A percentile compares a stretch with the other conserved stretches of the same genome.
phyloP scores from a whole-genome alignment of 495 filamentous ascomycete genomes.

The Niebla homalea region DNA sequence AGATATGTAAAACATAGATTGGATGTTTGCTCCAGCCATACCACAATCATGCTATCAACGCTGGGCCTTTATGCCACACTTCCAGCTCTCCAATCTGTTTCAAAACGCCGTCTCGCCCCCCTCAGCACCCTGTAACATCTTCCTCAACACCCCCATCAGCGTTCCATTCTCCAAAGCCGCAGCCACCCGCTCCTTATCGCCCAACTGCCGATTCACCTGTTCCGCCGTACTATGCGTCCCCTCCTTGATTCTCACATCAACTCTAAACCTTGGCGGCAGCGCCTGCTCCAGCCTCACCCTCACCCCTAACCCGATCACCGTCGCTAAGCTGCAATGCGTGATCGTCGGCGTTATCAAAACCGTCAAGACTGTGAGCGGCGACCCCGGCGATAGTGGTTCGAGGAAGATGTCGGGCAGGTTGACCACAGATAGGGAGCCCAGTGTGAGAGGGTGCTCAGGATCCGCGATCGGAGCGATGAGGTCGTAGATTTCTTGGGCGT shows the following conservation, averaged over 20 bases:
- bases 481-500: constrained; percentile 95
- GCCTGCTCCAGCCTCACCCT: constrained; percentile 81
- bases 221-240: constrained; percentile 90
- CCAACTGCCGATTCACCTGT: constrained; percentile 89
- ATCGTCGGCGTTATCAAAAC: constrained; percentile 87
- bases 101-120: constrained; percentile 1
- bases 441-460: constrained; percentile 86
- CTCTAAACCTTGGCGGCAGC: constrained; percentile 79
- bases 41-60: no score
- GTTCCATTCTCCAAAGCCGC: constrained; percentile 91
- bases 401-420: constrained; percentile 85
- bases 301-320: constrained; percentile 90
- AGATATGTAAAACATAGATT: no score
- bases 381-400: constrained; percentile 32
- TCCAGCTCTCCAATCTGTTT: neutral
- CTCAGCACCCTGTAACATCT: constrained; percentile 60
- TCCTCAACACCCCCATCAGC: constrained; percentile 71
- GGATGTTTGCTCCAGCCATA: no score
- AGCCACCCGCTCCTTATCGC: constrained; percentile 90
- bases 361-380: constrained; percentile 35
- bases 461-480: constrained; percentile 88
- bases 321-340: constrained; percentile 90
- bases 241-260: constrained; percentile 89
- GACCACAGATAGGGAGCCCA: constrained; percentile 85
- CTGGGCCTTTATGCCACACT: no score